Conservation (phyloP, 2,329 filamentous ascomycete genomes). For the Zymoseptoria passerinii region DNA sequence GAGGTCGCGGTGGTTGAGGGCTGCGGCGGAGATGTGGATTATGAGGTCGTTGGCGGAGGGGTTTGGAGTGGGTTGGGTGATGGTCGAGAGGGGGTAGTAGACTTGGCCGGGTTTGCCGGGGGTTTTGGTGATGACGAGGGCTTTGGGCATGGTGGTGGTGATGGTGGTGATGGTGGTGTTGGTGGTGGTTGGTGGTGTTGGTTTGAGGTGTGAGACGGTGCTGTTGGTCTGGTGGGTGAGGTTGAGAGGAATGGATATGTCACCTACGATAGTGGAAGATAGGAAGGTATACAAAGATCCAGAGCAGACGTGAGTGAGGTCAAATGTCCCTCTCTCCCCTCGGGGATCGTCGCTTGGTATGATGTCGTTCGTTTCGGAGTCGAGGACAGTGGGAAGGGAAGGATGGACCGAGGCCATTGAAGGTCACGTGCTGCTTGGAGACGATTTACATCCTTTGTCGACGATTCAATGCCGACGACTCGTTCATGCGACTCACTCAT, state of each 20-base stretch:
- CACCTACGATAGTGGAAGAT: not conserved
- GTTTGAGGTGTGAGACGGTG: not conserved
- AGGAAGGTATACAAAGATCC: not conserved
- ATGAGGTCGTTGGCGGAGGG: conserved; percentile 56
- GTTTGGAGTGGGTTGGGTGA: conserved; percentile 54
- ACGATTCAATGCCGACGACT: not conserved
- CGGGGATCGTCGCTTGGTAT: not conserved
- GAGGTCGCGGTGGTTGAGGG: conserved; percentile 90
- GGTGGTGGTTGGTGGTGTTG: not conserved
- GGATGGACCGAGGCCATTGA: not conserved
- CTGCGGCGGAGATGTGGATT: conserved; percentile 66
- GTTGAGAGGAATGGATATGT: not conserved
- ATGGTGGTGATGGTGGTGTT: not conserved
- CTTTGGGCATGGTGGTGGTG: conserved; percentile 39
- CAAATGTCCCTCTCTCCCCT: not conserved
- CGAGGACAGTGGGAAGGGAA: too few relatives aligned
- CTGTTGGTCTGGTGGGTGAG: not conserved
- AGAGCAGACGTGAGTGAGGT: not conserved
- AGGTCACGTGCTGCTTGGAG: not conserved
- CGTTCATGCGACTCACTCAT: too few relatives aligned
- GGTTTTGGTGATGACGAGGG: conserved; percentile 58
- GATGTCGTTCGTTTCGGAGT: not conserved
- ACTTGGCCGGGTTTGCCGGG: conserved; percentile 82
- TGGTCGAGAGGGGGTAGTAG: conserved; percentile 61
- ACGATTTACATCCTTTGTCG: not conserved